Conservation (phyloP, 139 green algal species). For the Ettlia oleoabundans region DNA sequence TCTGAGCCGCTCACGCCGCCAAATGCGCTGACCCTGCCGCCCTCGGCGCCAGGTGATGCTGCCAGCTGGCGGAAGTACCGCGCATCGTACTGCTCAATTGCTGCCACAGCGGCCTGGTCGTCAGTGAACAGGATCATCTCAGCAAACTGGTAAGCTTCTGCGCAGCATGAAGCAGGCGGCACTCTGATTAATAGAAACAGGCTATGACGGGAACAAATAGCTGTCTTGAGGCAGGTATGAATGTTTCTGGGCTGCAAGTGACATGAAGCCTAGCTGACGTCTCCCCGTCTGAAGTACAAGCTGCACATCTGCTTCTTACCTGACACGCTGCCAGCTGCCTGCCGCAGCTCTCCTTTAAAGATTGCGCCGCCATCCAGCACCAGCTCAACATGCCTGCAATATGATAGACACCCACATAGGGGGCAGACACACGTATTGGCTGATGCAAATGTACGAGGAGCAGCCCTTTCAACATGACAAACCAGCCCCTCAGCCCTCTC, state of each 20-base stretch:
- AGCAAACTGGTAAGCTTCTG: constrained; percentile 35
- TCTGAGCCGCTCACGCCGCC: not conserved
- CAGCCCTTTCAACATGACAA: no score
- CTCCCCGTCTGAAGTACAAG: no score
- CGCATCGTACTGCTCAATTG: constrained; percentile 39
- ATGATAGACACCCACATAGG: not conserved
- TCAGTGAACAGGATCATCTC: constrained; percentile 55
- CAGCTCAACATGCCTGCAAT: constrained; percentile 32
- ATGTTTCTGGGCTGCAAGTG: no score
- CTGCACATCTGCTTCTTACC: no score
- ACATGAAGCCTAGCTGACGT: no score
- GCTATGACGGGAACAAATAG: no score
- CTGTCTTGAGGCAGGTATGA: no score
- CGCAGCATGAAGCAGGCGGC: not conserved
- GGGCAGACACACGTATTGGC: no score
- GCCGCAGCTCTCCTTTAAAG: constrained; percentile 45
- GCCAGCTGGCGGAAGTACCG: constrained; percentile 7
- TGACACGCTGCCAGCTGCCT: constrained; percentile 38
- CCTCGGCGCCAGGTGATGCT: not conserved
- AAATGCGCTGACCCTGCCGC: no score
- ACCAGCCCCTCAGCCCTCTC: no score
- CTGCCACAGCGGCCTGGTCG: constrained; percentile 1
- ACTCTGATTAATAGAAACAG: no score
- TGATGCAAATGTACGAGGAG: no score
- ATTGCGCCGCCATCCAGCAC: constrained; percentile 29